Evolutionary conservation across 139 green algal species (phyloP).

Genomic region (Desmodesmus armatus): DNA sequence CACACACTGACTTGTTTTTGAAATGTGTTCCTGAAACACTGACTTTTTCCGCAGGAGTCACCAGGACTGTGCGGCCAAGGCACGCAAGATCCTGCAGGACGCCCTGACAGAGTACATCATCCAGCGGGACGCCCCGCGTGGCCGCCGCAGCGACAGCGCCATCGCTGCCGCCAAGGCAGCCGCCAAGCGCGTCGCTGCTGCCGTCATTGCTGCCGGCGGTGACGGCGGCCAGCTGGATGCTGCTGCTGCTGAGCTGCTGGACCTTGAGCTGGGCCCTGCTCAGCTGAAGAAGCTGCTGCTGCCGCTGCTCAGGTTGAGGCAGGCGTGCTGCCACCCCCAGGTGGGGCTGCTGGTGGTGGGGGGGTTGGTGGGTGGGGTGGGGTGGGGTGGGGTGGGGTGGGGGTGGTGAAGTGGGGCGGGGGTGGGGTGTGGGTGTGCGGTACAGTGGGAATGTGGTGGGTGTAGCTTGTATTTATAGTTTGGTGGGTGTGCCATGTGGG

Average conservation of each 20-base stretch:
- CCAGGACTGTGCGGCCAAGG: conserved; percentile 65
- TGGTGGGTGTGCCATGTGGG: no score
- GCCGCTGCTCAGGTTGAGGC: conserved; percentile 84
- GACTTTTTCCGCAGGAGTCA: conserved; percentile 14
- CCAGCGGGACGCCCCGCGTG: not conserved
- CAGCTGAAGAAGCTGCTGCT: conserved; percentile 55
- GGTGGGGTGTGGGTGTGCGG: no score
- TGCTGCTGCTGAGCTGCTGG: conserved; percentile 31
- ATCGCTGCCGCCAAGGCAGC: not conserved
- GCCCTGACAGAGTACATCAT: not conserved
- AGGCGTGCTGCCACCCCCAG: conserved; percentile 95
- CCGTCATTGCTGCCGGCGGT: conserved; percentile 2
- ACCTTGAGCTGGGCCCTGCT: conserved; percentile 38
- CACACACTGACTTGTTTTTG: no score
- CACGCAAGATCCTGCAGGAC: conserved; percentile 60
- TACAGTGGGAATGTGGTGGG: no score
- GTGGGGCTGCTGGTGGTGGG: no score
- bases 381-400: no score
- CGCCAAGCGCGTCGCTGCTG: not conserved
- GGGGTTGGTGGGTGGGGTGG: no score
- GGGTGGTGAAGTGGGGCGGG: not conserved
- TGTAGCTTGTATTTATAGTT: no score
- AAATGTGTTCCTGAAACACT: no score
- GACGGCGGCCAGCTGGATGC: not conserved
- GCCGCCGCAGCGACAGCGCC: not conserved